These are phyloP conservation scores for Trichaptum fuscoviolaceum DNA, from an alignment of 768 basidiomycete species.

Conservation along the genomic window DNA sequence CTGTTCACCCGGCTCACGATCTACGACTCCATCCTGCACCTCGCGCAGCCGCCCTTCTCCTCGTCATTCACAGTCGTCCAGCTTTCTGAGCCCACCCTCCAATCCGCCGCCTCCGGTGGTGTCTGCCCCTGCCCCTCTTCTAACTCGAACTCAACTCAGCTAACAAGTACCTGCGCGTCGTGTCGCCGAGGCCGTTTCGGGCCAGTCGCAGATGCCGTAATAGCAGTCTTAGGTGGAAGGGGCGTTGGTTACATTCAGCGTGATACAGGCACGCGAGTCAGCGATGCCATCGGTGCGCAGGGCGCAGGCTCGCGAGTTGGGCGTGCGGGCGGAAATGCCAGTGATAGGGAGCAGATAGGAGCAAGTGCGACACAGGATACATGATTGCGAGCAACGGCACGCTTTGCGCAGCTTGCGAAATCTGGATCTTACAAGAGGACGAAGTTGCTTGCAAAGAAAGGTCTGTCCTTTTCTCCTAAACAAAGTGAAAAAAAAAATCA, in stretches of 20 bases:
- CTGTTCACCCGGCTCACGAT: conserved; percentile 59
- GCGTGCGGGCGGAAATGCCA: too few relatives aligned
- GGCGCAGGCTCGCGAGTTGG: conserved; percentile 52
- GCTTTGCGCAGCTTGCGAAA: conserved; percentile 65
- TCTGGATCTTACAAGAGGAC: conserved; percentile 68
- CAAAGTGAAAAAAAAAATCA: conserved; percentile 4
- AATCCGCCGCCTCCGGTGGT: conserved; percentile 65
- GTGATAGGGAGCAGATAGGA: too few relatives aligned
- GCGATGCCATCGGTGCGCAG: conserved; percentile 73
- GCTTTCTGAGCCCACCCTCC: conserved; percentile 57
- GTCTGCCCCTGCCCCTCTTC: conserved; percentile 57
- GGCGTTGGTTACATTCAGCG: too few relatives aligned
- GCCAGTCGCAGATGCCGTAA: conserved; percentile 38
- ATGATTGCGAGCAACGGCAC: conserved; percentile 65
- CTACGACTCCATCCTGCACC: conserved; percentile 77
- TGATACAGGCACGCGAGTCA: too few relatives aligned
- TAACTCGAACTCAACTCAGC: conserved; percentile 18
- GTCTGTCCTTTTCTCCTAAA: conserved; percentile 31
- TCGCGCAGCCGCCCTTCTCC: conserved; percentile 57
- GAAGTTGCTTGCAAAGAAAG: conserved; percentile 72
- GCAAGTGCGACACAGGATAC: conserved; percentile 77
- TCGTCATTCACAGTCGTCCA: conserved; percentile 31
- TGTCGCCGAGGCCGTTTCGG: conserved; percentile 77
- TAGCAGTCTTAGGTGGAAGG: too few relatives aligned
- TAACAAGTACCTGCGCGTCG: conserved; percentile 65